A percentile compares a stretch with the other conserved stretches of the same genome.
Conservation (phyloP, 2,329 filamentous ascomycete species). For the Stemphylium lycopersici region DNA sequence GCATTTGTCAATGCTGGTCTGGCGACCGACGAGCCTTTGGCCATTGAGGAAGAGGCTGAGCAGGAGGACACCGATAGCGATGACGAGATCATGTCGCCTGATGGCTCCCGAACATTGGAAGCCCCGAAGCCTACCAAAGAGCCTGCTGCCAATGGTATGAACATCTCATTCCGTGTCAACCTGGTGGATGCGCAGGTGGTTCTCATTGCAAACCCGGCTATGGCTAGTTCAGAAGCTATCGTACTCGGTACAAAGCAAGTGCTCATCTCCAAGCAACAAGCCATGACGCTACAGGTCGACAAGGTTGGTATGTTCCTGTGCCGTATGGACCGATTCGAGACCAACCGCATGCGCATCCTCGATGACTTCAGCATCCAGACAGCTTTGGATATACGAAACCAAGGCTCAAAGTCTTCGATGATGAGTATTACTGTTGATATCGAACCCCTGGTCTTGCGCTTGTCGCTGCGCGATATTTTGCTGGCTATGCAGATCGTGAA, state of each 20-base stretch:
- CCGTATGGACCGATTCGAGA: slow-evolving; percentile 97
- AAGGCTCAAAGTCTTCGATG: slow-evolving; percentile 64
- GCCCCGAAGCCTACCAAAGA: slow-evolving; percentile 29
- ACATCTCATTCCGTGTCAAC: slow-evolving; percentile 86
- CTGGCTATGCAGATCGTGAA: slow-evolving; percentile 91
- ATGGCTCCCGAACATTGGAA: slow-evolving; percentile 31
- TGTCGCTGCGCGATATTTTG: slow-evolving; percentile 93
- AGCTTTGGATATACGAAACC: slow-evolving; percentile 76
- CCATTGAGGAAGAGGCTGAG: slow-evolving; percentile 64
- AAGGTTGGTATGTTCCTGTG: slow-evolving; percentile 98
- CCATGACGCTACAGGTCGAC: slow-evolving; percentile 89
- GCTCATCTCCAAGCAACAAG: slow-evolving; percentile 89
- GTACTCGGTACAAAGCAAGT: slow-evolving; percentile 94
- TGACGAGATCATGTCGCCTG: slow-evolving; percentile 45
- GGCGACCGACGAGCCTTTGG: slow-evolving; percentile 60
- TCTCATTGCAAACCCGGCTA: slow-evolving; percentile 91
- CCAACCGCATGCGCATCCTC: slow-evolving; percentile 84
- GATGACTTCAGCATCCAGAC: slow-evolving; percentile 95
- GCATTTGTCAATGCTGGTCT: slow-evolving; percentile 77
- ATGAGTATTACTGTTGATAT: slow-evolving; percentile 86
- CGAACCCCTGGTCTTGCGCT: slow-evolving; percentile 85
- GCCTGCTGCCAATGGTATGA: slow-evolving; percentile 62
- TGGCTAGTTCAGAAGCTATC: slow-evolving; percentile 90
- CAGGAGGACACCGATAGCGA: slow-evolving; percentile 56
- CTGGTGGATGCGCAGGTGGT: slow-evolving; percentile 96